Base-by-base conservation (phyloP, 108 stramenopile species). In the Cyclostephanos invisitatus region DNA sequence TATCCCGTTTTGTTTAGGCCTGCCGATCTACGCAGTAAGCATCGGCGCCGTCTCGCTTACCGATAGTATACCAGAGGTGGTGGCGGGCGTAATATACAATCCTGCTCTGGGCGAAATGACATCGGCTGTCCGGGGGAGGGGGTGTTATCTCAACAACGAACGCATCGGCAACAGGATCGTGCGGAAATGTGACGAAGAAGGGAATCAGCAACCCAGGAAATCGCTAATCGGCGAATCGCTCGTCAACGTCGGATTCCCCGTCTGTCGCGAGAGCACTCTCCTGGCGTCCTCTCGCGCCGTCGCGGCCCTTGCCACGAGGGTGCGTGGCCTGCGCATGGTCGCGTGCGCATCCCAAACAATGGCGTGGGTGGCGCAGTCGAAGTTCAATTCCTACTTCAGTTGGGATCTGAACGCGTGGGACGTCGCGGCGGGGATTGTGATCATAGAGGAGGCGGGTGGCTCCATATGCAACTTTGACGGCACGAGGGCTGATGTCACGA, bases 361-460 rank as follows among this genome's bases (percentile, higher is more conserved):
- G 56, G 89, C 89, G 3, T 93, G 92, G 92, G 88, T 93, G 4
- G 92, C 92, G 7, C 90, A 91, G 65, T 78, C 82, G 2, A 82
- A 89, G 61, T 75, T 93, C 51, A 85, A 84, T 18, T 74, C 85
- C n/a, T 93, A 91, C 63, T 84, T 90, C 75, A 82, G 84, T 18
- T 93, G 90, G 78, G 92, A 93, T 77, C 81, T 93, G 75, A 88
- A 85, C 64, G 85, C 78, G 7, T 93, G 92, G 92, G 92, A 93
- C 67, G 76, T 91, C 62, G 82, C 87, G 18, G 92, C 92, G 18
- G 90, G 92, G 2, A 78, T 90, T 22, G 65, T 93, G 29, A 73
- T 91, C 29, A 75, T 93, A 3, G 62, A 85, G 68, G 92, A 93
- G 71, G 85, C 85, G 53, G 92, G 92, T 1, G 92, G 92, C 3